phyloP scores from a whole-genome alignment of 2,329 filamentous ascomycete genomes.

The Lachnum nothofagi region DNA sequence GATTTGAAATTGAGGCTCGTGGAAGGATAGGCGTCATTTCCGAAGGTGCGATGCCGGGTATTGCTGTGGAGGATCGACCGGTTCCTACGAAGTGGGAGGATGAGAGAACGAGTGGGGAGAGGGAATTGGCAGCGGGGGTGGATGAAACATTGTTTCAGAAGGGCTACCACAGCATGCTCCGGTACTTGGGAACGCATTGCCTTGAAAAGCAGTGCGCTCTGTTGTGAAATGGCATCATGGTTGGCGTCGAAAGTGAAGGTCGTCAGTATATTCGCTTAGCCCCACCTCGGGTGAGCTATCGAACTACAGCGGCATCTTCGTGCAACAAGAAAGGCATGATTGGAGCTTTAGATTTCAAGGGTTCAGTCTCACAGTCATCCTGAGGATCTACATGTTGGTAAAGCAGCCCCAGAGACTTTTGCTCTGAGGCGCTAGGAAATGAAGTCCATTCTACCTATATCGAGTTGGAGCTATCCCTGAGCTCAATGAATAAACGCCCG shows the following conservation, averaged over 20 bases:
- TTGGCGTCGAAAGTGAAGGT: background rate
- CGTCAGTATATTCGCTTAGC: background rate
- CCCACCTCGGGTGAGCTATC: too few relatives aligned
- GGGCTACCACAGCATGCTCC: slow-evolving; percentile 25
- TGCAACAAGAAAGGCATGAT: background rate
- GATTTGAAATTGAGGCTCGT: too few relatives aligned
- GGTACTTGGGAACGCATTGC: slow-evolving; percentile 27
- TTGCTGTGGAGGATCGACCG: slow-evolving; percentile 8
- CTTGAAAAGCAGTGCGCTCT: slow-evolving; percentile 1
- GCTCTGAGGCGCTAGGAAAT: slow-evolving; percentile 23
- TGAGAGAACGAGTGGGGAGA: background rate
- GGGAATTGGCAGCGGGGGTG: slow-evolving; percentile 19
- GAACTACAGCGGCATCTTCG: background rate
- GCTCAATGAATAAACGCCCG: background rate
- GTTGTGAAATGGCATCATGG: background rate
- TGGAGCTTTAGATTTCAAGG: background rate
- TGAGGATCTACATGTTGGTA: background rate
- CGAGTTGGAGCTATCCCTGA: background rate
- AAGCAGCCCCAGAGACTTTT: slow-evolving; percentile 24
- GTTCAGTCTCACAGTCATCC: background rate
- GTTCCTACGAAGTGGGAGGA: background rate
- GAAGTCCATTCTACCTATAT: slow-evolving; percentile 26
- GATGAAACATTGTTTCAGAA: slow-evolving; percentile 26
- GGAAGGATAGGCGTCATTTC: slow-evolving; percentile 1
- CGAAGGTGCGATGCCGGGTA: background rate